Evolutionary conservation across 2,329 filamentous ascomycete genomes (phyloP).

Genomic region (Nannizzia gypsea): DNA sequence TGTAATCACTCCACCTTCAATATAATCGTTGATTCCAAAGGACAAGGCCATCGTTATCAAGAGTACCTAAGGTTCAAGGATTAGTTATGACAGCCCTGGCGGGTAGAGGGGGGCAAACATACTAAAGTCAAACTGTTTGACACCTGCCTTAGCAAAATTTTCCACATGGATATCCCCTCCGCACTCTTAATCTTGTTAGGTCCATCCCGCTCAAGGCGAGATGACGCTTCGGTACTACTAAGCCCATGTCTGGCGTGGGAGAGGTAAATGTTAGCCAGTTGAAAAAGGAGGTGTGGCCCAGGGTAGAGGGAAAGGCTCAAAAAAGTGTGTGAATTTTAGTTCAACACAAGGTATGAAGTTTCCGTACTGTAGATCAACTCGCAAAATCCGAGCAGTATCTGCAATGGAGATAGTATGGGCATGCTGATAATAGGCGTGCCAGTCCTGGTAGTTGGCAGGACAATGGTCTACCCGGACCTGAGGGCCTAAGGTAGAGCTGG

Average conservation of each 20-base stretch:
- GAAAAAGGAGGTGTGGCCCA: background rate
- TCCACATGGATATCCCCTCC: slow-evolving; percentile 60
- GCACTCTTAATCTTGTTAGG: slow-evolving; percentile 60
- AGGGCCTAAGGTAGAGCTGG: slow-evolving; percentile 17
- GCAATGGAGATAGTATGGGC: slow-evolving; percentile 19
- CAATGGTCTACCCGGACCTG: slow-evolving; percentile 5
- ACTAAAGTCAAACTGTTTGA: slow-evolving; percentile 64
- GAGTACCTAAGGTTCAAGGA: slow-evolving; percentile 45
- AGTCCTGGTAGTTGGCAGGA: slow-evolving; percentile 5
- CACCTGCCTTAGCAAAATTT: slow-evolving; percentile 64
- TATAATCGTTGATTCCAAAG: slow-evolving; percentile 44
- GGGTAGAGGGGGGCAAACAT: slow-evolving; percentile 16
- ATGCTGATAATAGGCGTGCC: slow-evolving; percentile 15
- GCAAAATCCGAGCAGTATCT: slow-evolving; percentile 16
- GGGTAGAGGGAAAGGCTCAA: background rate
- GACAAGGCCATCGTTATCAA: slow-evolving; percentile 59
- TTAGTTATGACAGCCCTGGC: background rate
- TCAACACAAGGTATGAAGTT: background rate
- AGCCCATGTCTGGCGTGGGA: slow-evolving; percentile 45
- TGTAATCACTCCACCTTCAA: slow-evolving; percentile 48
- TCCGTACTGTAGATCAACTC: slow-evolving; percentile 20
- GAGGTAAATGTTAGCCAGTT: background rate
- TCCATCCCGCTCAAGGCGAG: slow-evolving; percentile 54
- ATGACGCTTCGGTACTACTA: slow-evolving; percentile 49
- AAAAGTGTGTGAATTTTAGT: background rate